Evolutionary conservation across 2,329 filamentous ascomycete species (phyloP), one percentile per base, ranked within the genome.

Genomic region (Arthroderma sp.): DNA sequence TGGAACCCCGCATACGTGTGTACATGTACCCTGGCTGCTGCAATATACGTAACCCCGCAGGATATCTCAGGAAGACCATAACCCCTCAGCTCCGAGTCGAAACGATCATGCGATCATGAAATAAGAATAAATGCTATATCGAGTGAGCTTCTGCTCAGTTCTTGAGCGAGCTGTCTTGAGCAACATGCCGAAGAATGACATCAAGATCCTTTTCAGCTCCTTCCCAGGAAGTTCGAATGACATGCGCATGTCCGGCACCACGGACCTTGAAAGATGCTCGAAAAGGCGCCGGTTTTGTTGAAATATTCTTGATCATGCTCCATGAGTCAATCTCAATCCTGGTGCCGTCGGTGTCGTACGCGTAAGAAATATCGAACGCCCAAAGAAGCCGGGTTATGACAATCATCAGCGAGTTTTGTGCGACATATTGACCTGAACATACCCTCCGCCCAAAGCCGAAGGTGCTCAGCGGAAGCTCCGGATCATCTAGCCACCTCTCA

Each of bases 401-500:
- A 27, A 49, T 48, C 27, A 45, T 42, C 32, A 49, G 29, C 1
- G 47, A 49, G 27, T 49, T 51, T 42, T 44, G 33, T 3, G 47
- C 49, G 34, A 49, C 22, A 2, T 46, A 40, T 31, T 46, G 46
- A 11, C 49, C 50, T 4, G 49, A 33, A 28, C 47, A 51, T 31
- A 48, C 37, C 29, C 48, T 37, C n/a, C 49, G 34, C 9, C 50
- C 45, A 6, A 44, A 42, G 1, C 49, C 50, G 31, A 49, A 49
- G 10, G 29, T 44, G 33, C 9, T 33, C 29, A 7, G 32, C 4
- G 41, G 36, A n/a, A 43, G 36, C 2, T 46, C 48, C 15, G 28
- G 11, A n/a, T 34, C 30, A 15, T 52, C 46, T 29, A 57, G 15
- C 56, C 54, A 62, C 10, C 58, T 40, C 5, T 54, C 51, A 0